Evolutionary conservation across 208 protist species (phyloP).

Genomic region (Acanthamoeba culbertsoni): DNA sequence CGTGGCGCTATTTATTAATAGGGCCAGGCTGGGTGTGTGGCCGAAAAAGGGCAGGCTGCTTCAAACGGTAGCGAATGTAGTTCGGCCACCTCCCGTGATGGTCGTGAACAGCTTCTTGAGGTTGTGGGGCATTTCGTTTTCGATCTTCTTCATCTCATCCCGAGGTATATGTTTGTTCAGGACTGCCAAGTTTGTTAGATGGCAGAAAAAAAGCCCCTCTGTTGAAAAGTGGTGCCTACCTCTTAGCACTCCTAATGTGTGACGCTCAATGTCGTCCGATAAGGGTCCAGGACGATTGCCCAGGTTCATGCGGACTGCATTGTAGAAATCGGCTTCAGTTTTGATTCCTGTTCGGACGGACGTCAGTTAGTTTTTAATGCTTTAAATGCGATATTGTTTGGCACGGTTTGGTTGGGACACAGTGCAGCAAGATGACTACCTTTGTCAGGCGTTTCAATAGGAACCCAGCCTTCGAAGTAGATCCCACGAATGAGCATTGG

Average conservation of each 20-base stretch:
- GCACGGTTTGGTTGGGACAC: not conserved
- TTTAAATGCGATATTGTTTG: not conserved
- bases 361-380: not conserved
- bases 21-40: no score
- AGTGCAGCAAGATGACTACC: not conserved
- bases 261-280: not conserved
- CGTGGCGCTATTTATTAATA: no score
- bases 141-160: not conserved
- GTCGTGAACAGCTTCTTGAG: not conserved
- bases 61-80: no score
- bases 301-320: not conserved
- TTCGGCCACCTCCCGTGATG: no score
- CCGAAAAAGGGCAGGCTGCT: no score
- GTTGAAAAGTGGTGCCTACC: not conserved
- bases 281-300: not conserved
- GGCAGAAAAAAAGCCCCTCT: not conserved
- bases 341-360: not conserved
- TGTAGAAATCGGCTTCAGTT: not conserved
- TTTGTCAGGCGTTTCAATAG: not conserved
- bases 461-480: constrained; percentile 41
- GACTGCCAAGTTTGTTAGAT: not conserved
- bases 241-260: not conserved
- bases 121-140: constrained; percentile 37
- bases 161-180: not conserved
- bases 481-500: constrained; percentile 10